phyloP scores from a whole-genome alignment of 2,329 filamentous ascomycete species.

The Exophiala viscosa region DNA sequence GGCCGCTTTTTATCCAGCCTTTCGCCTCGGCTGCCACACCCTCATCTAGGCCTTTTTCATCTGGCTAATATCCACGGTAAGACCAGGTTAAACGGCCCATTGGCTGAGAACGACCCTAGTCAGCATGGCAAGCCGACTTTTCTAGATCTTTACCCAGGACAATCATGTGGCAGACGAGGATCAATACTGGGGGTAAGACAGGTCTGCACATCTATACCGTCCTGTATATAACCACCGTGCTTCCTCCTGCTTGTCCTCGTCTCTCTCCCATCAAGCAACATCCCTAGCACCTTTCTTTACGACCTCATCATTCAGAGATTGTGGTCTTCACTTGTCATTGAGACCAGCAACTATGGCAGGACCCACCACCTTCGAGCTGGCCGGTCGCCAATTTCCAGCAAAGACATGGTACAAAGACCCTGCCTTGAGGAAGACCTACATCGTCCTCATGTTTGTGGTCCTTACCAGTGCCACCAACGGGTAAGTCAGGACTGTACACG shows the following conservation, averaged over 20 bases:
- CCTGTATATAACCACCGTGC: conserved; percentile 15
- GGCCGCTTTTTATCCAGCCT: conserved; percentile 11
- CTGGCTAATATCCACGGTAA: conserved; percentile 9
- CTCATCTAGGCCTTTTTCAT: conserved; percentile 11
- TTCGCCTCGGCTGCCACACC: conserved; percentile 5
- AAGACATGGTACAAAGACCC: conserved; percentile 57
- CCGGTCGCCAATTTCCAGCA: conserved; percentile 44
- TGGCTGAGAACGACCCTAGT: conserved; percentile 4
- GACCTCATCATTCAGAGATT: neutral
- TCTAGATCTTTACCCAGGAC: conserved; percentile 13
- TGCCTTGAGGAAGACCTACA: conserved; percentile 57
- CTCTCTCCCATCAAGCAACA: conserved; percentile 10
- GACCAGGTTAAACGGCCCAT: conserved; percentile 1
- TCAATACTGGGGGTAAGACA: conserved; percentile 1
- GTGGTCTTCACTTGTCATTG: neutral
- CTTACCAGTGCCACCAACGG: conserved; percentile 52
- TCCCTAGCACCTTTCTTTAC: conserved; percentile 2
- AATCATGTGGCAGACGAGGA: conserved; percentile 9
- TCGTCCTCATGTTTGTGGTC: conserved; percentile 53
- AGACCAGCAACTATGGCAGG: conserved; percentile 12
- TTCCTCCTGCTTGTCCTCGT: conserved; percentile 1
- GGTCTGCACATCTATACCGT: conserved; percentile 7
- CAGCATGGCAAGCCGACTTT: conserved; percentile 10
- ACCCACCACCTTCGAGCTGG: conserved; percentile 24
- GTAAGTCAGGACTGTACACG: conserved; percentile 5